Evolutionary conservation across 176 grass and related monocot species (phyloP).

Genomic region (Microstegium vimineum): DNA sequence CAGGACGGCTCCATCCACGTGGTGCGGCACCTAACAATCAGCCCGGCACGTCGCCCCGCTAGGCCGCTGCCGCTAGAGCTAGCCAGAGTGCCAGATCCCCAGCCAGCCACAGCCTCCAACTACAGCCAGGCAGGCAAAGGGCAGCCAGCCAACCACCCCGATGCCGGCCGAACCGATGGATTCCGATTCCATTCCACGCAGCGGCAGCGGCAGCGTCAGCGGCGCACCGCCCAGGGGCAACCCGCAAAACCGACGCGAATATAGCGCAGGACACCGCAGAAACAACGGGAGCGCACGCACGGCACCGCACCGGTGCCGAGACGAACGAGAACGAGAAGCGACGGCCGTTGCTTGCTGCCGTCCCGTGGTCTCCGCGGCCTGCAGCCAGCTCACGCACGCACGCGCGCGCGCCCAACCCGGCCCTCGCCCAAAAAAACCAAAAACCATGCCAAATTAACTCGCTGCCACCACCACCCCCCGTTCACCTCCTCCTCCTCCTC

Average conservation of each 20-base stretch:
- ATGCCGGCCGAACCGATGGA: background rate
- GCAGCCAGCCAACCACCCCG: background rate
- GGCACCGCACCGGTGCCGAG: too few relatives aligned
- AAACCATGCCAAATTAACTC: slow-evolving; percentile 35
- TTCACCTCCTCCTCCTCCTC: slow-evolving; percentile 3
- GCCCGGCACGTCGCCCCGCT: slow-evolving; percentile 27
- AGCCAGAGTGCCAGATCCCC: background rate
- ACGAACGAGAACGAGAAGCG: background rate
- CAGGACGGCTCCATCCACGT: slow-evolving; percentile 25
- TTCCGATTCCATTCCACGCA: background rate
- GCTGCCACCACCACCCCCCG: background rate
- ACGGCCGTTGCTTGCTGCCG: slow-evolving; percentile 4
- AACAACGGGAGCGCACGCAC: background rate
- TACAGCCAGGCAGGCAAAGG: background rate
- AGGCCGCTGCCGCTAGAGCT: too few relatives aligned
- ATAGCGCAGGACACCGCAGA: background rate
- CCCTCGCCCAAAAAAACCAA: background rate
- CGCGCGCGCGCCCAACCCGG: background rate
- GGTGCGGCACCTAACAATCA: slow-evolving; percentile 24
- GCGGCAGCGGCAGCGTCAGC: background rate
- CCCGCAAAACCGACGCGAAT: slow-evolving; percentile 7
- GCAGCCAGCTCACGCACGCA: slow-evolving; percentile 24
- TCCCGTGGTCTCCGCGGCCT: background rate
- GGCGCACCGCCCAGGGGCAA: background rate
- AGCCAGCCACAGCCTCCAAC: background rate